These are phyloP conservation scores for Pythium scleroteichum DNA, from an alignment of 352 stramenopile genomes.

Conservation along the genomic window DNA sequence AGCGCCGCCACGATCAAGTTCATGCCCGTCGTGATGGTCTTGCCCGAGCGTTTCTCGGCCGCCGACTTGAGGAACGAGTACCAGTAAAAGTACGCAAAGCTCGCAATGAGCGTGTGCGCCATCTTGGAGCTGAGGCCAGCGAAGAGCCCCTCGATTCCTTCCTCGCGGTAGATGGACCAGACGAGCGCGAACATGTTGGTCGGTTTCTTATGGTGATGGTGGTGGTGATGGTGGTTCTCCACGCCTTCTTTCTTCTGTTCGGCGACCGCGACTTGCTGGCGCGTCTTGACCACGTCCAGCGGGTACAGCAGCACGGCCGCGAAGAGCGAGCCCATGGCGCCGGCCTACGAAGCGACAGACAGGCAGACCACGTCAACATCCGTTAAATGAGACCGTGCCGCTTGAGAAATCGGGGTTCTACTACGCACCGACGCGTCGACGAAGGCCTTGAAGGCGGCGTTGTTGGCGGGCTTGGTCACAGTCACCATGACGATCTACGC, in stretches of 20 bases:
- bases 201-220: slow-evolving; percentile 32
- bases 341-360: slow-evolving; percentile 36
- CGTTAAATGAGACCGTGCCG: neutral
- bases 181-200: slow-evolving; percentile 55
- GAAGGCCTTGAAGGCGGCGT: slow-evolving; percentile 71
- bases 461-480: slow-evolving; percentile 6
- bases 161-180: slow-evolving; percentile 67
- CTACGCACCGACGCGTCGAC: slow-evolving; percentile 70
- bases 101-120: slow-evolving; percentile 71
- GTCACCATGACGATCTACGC: slow-evolving; percentile 5
- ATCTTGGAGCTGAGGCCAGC: slow-evolving; percentile 74
- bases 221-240: neutral
- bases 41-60: slow-evolving; percentile 49
- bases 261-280: slow-evolving; percentile 41
- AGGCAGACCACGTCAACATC: slow-evolving; percentile 6
- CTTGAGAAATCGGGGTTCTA: too few species aligned
- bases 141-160: slow-evolving; percentile 67
- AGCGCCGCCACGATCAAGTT: slow-evolving; percentile 78
- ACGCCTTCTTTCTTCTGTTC: neutral
- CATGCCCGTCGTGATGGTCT: slow-evolving; percentile 55
- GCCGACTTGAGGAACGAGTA: slow-evolving; percentile 79
- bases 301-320: slow-evolving; percentile 72
- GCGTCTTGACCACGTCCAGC: slow-evolving; percentile 79
- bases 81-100: slow-evolving; percentile 88
- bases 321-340: slow-evolving; percentile 77